Conservation (phyloP, 1,284 basidiomycete species). For the Stygiomarasmius scandens region DNA sequence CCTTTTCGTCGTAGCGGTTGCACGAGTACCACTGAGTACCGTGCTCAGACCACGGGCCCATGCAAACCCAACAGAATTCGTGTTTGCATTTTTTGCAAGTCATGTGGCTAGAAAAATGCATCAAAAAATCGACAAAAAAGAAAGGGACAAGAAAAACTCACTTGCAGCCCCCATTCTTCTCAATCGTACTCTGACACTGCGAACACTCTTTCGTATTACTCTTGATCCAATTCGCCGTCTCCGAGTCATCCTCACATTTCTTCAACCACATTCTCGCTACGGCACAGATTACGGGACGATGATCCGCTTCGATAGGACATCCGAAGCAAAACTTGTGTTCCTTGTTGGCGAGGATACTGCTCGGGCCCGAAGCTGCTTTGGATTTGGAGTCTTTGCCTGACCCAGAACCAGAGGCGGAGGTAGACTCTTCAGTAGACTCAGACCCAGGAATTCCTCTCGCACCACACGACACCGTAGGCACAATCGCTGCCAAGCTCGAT, state of each 20-base stretch:
- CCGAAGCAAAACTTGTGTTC: constrained; percentile 90
- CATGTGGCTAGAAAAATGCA: constrained; percentile 75
- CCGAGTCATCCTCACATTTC: constrained; percentile 97
- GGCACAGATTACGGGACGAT: constrained; percentile 88
- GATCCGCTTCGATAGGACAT: constrained; percentile 83
- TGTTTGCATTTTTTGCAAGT: constrained; percentile 99
- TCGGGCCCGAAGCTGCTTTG: neutral
- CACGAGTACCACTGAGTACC: constrained; percentile 98
- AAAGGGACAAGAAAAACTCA: constrained; percentile 46
- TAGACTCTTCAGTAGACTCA: too few relatives aligned
- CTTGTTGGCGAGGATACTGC: constrained; percentile 29
- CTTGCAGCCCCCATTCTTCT: constrained; percentile 99
- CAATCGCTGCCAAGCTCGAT: constrained; percentile 75
- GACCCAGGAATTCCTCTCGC: constrained; percentile 43
- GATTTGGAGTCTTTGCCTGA: neutral
- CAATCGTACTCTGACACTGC: constrained; percentile 94
- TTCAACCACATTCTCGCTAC: constrained; percentile 94
- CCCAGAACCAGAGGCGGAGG: too few relatives aligned
- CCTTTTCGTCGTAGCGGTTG: constrained; percentile 96
- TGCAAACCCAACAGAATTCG: constrained; percentile 84
- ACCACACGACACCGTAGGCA: constrained; percentile 89
- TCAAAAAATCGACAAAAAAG: constrained; percentile 6
- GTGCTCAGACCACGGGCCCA: constrained; percentile 97
- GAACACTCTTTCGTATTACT: constrained; percentile 99
- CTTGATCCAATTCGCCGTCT: constrained; percentile 99